phyloP scores from a whole-genome alignment of 2,329 filamentous ascomycete species.

The Alternaria sp. region DNA sequence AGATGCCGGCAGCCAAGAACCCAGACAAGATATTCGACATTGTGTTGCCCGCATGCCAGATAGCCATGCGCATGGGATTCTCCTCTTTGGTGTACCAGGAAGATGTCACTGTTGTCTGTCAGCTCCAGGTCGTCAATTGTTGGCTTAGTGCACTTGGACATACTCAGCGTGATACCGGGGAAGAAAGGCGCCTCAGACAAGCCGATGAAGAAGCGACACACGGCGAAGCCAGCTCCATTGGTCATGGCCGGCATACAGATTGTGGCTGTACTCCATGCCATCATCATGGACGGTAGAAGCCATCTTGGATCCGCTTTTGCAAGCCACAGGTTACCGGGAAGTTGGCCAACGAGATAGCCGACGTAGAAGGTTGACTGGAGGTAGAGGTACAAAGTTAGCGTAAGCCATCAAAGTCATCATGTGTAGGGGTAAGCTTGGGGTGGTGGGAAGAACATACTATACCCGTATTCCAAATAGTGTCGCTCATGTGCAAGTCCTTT shows the following conservation, averaged over 20 bases:
- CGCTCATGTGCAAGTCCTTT: slow-evolving; percentile 40
- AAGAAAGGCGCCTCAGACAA: slow-evolving; percentile 49
- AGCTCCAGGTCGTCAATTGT: background rate
- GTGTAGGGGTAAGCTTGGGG: background rate
- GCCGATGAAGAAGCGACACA: slow-evolving; percentile 48
- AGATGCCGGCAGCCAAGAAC: slow-evolving; percentile 54
- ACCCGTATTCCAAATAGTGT: slow-evolving; percentile 47
- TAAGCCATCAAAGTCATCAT: background rate
- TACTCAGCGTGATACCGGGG: slow-evolving; percentile 49
- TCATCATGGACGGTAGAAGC: slow-evolving; percentile 49
- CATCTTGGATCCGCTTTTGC: slow-evolving; percentile 48
- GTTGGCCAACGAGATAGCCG: slow-evolving; percentile 55
- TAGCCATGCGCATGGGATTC: slow-evolving; percentile 53
- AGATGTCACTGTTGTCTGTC: slow-evolving; percentile 30
- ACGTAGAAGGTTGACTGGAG: slow-evolving; percentile 51
- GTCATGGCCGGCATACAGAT: slow-evolving; percentile 54
- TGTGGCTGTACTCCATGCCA: slow-evolving; percentile 53
- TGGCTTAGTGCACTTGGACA: slow-evolving; percentile 3
- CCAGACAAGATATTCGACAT: slow-evolving; percentile 56
- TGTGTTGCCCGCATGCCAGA: slow-evolving; percentile 56
- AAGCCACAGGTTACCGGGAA: slow-evolving; percentile 56
- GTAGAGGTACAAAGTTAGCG: background rate
- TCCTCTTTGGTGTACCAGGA: slow-evolving; percentile 58
- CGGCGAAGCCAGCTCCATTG: slow-evolving; percentile 42
- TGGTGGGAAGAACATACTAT: slow-evolving; percentile 23